These are phyloP conservation scores for Termitomyces sp. DNA, from an alignment of 768 basidiomycete species.

Conservation along the genomic window DNA sequence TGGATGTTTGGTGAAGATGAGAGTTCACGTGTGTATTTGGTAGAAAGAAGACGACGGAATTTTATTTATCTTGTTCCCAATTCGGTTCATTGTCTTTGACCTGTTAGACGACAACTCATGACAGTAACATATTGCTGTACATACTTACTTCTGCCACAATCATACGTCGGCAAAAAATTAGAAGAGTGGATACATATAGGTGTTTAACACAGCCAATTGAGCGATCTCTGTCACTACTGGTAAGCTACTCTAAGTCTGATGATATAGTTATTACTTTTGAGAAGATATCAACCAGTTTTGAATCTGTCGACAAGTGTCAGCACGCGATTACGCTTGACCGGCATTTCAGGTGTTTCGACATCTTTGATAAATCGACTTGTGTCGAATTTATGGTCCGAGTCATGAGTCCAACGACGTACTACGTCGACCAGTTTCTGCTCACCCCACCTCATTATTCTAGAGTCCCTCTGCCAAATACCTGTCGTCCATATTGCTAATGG, in stretches of 20 bases:
- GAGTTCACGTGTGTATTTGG: not conserved
- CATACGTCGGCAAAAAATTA: too few relatives aligned
- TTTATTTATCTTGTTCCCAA: too few relatives aligned
- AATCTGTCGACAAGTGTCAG: conserved; percentile 8
- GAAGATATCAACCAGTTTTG: not conserved
- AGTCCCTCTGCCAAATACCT: conserved; percentile 64
- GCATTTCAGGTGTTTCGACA: conserved; percentile 11
- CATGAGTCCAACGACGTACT: conserved; percentile 37
- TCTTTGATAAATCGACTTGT: conserved; percentile 26
- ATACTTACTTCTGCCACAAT: too few relatives aligned
- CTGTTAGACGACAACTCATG: not conserved
- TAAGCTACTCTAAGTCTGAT: not conserved
- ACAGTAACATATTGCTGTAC: too few relatives aligned
- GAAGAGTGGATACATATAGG: too few relatives aligned
- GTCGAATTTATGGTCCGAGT: conserved; percentile 17
- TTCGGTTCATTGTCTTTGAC: not conserved
- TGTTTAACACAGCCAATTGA: not conserved
- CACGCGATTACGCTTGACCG: not conserved
- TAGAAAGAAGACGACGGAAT: not conserved
- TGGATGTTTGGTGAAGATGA: not conserved
- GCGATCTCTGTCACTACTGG: not conserved
- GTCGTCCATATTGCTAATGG: conserved; percentile 70
- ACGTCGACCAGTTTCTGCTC: conserved; percentile 47
- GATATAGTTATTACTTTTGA: not conserved
- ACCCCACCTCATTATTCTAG: conserved; percentile 53